Base-by-base conservation (phyloP, 139 green algal genomes). In the Eudorina sp. region DNA sequence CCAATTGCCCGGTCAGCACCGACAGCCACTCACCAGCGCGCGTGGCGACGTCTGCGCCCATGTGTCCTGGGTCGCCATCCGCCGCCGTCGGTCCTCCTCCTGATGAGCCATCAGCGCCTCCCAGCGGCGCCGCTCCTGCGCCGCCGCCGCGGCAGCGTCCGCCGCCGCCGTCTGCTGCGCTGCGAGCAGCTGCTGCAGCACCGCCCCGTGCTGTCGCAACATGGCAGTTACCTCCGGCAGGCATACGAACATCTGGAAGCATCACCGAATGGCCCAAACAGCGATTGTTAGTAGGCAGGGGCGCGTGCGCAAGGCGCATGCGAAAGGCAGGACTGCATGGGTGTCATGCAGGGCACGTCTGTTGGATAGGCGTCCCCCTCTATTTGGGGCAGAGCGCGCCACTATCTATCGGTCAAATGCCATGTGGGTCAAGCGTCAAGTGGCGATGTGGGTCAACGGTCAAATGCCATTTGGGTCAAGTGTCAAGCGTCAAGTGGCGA, bases 181-280 rank as follows among this genome's bases (percentile, higher is more conserved):
- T 3, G 73, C n/a, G 27, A 62, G 73, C 73, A 81, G 73, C 73
- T 48, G 45, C 73, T 81, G 73, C 45, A 81, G 73, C 73, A 81
- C 13, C 25, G 73, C 45, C n/a, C 46, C 46, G 8, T 81, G 73
- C 25, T 81, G 73, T 1, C n/a, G 43, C 0, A 81, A 27, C 25
- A 81, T 23, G 0, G 43, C 4, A 0, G 46, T 8, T 0, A 81
- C 8, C 43, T 81, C 73, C 8, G 73, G 73, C 45, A 81, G 43
- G 45, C 41, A 45, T 27, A 45, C 19, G 14, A 41, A 53, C 29
- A 80, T 58, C 72, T 80, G 72, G 4, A 41, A 43, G 29, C n/a
- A n/a, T n/a, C n/a, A n/a, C n/a, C n/a, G n/a, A n/a, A n/a, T n/a
- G n/a, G n/a, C n/a, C n/a, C n/a, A n/a, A n/a, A 73, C 4, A 66